Conservation (phyloP, 345 rosid genomes). For the Eucalyptus albens region DNA sequence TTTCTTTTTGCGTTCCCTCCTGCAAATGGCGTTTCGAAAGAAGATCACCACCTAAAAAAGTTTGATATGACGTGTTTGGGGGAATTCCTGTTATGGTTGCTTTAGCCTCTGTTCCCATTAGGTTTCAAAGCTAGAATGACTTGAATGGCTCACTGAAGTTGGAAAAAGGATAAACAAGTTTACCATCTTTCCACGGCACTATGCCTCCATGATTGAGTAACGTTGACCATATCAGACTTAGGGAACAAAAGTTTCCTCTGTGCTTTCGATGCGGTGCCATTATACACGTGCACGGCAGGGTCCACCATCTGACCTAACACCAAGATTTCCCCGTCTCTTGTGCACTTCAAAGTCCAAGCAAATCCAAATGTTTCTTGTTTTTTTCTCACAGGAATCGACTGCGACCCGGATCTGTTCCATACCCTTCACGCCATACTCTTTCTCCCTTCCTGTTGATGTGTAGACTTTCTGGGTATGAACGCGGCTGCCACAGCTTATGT, state of each 20-base stretch:
- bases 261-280: not conserved
- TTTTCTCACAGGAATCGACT: not conserved
- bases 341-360: not conserved
- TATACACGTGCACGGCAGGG: not conserved
- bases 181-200: not conserved
- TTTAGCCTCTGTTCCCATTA: not conserved
- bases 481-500: not conserved
- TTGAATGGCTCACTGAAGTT: not conserved
- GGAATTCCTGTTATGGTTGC: not conserved
- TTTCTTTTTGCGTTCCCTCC: not conserved
- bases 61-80: not conserved
- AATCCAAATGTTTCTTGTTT: not conserved
- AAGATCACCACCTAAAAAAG: not conserved
- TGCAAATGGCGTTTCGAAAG: not conserved
- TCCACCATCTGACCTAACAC: not conserved
- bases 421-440: not conserved
- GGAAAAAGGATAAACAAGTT: not conserved
- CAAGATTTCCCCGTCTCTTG: not conserved
- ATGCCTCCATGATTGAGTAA: not conserved
- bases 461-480: not conserved
- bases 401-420: not conserved
- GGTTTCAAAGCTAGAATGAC: not conserved
- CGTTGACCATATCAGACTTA: not conserved
- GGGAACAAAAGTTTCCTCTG: not conserved
- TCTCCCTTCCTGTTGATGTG: not conserved